phyloP scores from a whole-genome alignment of 225 moss, liverwort and hornwort genomes.

The Pseudoscleropodium purum region DNA sequence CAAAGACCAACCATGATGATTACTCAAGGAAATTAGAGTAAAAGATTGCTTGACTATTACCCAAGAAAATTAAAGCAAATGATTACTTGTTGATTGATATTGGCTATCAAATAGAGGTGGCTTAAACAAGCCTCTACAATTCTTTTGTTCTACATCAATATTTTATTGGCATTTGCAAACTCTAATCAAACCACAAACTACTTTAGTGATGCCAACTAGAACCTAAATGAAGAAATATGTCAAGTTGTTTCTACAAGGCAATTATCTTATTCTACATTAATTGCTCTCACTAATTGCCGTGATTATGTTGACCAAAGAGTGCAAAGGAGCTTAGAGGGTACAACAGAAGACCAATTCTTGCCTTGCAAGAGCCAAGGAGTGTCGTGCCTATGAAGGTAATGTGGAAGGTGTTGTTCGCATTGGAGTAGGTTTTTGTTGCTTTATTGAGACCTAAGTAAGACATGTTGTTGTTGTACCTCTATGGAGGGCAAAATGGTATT shows the following conservation, averaged over 20 bases:
- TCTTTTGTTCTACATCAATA: no score
- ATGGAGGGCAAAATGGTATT: not conserved
- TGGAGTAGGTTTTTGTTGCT: not conserved
- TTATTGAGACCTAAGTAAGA: accelerated
- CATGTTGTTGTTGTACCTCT: accelerated
- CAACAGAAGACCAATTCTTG: not conserved
- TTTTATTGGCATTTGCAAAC: not conserved
- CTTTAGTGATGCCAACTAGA: accelerated
- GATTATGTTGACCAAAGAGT: not conserved
- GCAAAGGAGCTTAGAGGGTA: not conserved
- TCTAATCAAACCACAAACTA: accelerated
- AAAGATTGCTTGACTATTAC: accelerated
- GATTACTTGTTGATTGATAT: accelerated
- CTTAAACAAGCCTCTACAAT: no score
- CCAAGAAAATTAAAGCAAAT: not conserved
- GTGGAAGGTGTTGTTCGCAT: not conserved
- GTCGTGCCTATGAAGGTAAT: accelerated
- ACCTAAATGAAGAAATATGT: accelerated
- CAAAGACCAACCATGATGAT: no score
- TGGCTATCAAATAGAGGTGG: not conserved
- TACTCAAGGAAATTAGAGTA: not conserved
- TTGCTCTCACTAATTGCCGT: not conserved
- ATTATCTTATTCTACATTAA: not conserved
- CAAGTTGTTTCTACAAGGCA: not conserved
- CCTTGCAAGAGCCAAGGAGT: not conserved